Evolutionary conservation across 2,329 filamentous ascomycete species (phyloP).

Genomic region (Neopestalotiopsis rosae): DNA sequence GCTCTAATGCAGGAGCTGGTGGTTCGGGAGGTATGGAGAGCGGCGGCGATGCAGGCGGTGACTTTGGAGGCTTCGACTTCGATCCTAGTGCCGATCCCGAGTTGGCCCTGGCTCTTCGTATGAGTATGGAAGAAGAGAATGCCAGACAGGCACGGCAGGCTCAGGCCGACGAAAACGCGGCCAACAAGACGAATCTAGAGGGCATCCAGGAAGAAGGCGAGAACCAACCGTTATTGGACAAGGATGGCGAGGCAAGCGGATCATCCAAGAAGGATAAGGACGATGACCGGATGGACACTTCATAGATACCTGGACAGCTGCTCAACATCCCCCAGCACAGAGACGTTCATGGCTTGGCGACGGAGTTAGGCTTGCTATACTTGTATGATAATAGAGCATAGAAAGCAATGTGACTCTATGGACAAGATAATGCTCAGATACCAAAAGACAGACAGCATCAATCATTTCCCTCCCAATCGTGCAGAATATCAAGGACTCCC

Average conservation of each 20-base stretch:
- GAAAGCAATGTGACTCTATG: neutral
- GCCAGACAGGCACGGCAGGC: constrained; percentile 87
- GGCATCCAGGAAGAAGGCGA: constrained; percentile 83
- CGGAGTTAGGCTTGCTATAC: constrained; percentile 26
- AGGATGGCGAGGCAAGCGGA: constrained; percentile 69
- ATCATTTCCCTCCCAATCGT: neutral
- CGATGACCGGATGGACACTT: constrained; percentile 79
- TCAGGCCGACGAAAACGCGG: constrained; percentile 73
- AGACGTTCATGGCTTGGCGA: constrained; percentile 13
- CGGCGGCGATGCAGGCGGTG: constrained; percentile 58
- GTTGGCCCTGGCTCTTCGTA: constrained; percentile 88
- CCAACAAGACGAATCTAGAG: constrained; percentile 78
- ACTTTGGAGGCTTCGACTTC: constrained; percentile 82
- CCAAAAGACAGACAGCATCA: constrained; percentile 3
- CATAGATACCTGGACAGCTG: constrained; percentile 51
- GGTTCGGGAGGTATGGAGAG: constrained; percentile 53
- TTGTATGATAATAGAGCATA: constrained; percentile 22
- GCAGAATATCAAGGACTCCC: neutral
- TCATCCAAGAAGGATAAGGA: constrained; percentile 49
- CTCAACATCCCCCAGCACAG: neutral
- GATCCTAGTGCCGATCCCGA: constrained; percentile 93
- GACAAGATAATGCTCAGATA: neutral
- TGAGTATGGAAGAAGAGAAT: constrained; percentile 99
- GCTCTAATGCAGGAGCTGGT: constrained; percentile 70
- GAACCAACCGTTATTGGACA: constrained; percentile 67